Evolutionary conservation across 495 filamentous ascomycete species (phyloP).

Genomic region (Penicillium cataractarum): DNA sequence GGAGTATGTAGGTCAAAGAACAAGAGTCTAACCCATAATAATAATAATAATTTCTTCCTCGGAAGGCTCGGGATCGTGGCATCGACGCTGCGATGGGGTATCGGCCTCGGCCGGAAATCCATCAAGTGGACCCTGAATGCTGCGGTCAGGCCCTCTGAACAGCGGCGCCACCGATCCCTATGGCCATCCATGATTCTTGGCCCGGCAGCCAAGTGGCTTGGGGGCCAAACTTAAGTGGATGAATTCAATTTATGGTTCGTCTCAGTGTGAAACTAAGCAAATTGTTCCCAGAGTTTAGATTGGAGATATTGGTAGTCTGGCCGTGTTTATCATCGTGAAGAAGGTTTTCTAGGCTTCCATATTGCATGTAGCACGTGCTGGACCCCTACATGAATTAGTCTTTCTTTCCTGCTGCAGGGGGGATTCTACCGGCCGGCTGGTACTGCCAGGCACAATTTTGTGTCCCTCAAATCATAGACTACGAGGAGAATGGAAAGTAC

Average conservation of each 20-base stretch:
- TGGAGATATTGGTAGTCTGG: neutral
- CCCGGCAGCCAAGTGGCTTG: neutral
- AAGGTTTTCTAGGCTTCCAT: slow-evolving; percentile 1
- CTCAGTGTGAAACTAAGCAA: slow-evolving; percentile 20
- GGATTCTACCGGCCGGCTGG: neutral
- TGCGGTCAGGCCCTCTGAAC: neutral
- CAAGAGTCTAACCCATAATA: neutral
- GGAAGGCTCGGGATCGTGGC: neutral
- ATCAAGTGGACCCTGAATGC: neutral
- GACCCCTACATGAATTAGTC: neutral
- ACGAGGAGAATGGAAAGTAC: neutral
- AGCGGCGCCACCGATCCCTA: neutral
- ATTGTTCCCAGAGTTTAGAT: neutral
- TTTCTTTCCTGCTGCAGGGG: neutral
- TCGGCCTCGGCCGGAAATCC: neutral
- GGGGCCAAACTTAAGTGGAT: neutral
- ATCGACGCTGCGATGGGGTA: neutral
- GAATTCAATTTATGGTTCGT: neutral
- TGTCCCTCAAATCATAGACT: neutral
- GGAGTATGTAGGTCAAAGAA: neutral
- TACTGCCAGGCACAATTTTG: neutral
- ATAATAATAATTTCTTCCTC: no score
- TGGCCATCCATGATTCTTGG: neutral
- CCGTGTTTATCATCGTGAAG: neutral
- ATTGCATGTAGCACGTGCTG: neutral